phyloP scores from a whole-genome alignment of 306 rosid genomes.

The Luffa acutangula region DNA sequence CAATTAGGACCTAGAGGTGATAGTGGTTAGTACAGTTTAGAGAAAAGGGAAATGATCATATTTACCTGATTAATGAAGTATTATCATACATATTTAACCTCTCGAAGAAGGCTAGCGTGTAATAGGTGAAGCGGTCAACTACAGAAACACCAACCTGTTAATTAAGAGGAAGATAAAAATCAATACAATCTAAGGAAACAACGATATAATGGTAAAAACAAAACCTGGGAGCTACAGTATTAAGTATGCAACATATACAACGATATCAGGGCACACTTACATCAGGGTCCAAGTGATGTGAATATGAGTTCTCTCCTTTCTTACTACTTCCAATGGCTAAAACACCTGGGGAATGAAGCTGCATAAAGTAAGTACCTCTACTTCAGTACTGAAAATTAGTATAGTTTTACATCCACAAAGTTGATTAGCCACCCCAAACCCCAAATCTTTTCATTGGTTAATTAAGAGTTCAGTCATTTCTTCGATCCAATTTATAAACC shows the following conservation, averaged over 20 bases:
- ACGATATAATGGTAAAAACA: not conserved
- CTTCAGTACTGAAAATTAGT: slow-evolving; percentile 21
- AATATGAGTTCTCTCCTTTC: slow-evolving; percentile 97
- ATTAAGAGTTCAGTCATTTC: not conserved
- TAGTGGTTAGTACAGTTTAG: not conserved
- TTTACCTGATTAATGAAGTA: slow-evolving; percentile 83
- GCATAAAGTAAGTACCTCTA: slow-evolving; percentile 27
- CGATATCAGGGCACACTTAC: slow-evolving; percentile 33
- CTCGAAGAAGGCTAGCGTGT: slow-evolving; percentile 91
- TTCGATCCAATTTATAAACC: not conserved
- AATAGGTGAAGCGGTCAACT: slow-evolving; percentile 90
- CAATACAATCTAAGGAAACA: slow-evolving; percentile 7
- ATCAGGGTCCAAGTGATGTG: slow-evolving; percentile 94
- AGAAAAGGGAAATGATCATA: not conserved
- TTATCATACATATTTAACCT: slow-evolving; percentile 83
- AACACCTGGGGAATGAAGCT: slow-evolving; percentile 95
- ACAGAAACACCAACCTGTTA: slow-evolving; percentile 90
- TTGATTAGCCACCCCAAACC: not conserved
- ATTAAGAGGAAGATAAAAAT: slow-evolving; percentile 8
- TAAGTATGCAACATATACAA: not conserved
- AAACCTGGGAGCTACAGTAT: not conserved
- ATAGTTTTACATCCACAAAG: not conserved
- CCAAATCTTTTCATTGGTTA: not conserved
- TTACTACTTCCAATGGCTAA: slow-evolving; percentile 95
- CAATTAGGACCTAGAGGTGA: not conserved